Evolutionary conservation across 495 filamentous ascomycete species (phyloP).

Genomic region (Darksidea phi): DNA sequence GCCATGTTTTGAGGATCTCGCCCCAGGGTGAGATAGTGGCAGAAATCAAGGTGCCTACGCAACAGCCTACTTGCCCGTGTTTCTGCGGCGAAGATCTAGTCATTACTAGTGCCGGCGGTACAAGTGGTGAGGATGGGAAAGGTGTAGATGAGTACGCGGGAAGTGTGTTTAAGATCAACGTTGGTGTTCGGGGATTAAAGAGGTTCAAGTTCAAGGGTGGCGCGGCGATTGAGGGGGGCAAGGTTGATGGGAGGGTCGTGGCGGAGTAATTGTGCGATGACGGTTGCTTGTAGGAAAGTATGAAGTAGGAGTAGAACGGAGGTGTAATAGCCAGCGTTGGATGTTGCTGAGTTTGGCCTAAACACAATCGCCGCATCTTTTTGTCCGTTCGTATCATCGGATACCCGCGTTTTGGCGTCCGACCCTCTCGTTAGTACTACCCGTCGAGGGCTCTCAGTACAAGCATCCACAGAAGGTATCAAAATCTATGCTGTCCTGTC

Average conservation of each 20-base stretch:
- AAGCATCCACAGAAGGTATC: too few species aligned
- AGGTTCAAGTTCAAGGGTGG: conserved; percentile 26
- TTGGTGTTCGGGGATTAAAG: conserved; percentile 41
- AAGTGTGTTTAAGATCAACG: conserved; percentile 43
- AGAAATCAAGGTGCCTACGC: conserved; percentile 43
- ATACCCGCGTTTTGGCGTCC: too few species aligned
- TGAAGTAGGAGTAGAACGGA: not conserved
- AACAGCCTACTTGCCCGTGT: conserved; percentile 42
- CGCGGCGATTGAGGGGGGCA: conserved; percentile 19
- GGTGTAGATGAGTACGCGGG: conserved; percentile 38
- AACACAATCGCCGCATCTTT: too few species aligned
- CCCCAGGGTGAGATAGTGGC: conserved; percentile 42
- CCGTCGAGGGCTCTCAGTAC: too few species aligned
- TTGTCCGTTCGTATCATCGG: too few species aligned
- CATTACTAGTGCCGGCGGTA: conserved; percentile 44
- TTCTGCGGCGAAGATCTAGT: conserved; percentile 44
- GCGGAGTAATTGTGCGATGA: not conserved
- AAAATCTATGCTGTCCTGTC: too few species aligned
- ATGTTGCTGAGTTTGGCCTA: too few species aligned
- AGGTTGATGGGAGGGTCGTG: conserved; percentile 12
- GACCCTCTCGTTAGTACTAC: too few species aligned
- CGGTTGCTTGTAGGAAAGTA: not conserved
- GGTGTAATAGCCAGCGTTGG: too few species aligned
- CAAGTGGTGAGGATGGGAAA: conserved; percentile 38
- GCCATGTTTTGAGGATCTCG: conserved; percentile 41